Conservation (phyloP, 2,329 filamentous ascomycete species). For the Colletotrichum graminicola region DNA sequence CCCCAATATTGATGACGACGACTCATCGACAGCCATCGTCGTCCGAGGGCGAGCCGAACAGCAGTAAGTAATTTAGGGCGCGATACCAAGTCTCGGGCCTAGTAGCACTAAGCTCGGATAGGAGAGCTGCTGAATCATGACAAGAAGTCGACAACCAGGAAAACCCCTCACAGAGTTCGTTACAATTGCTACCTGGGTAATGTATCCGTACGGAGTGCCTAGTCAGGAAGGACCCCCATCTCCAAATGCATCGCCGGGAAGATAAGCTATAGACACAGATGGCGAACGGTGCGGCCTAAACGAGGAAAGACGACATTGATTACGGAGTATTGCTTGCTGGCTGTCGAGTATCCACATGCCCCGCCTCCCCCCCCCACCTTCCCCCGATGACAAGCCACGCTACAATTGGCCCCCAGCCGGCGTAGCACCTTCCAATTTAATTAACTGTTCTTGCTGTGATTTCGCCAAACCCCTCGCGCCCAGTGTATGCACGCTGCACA, state of each 20-base stretch:
- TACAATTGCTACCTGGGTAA: no score
- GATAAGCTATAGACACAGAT: neutral
- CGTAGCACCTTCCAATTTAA: constrained; percentile 21
- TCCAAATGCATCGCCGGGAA: constrained; percentile 1
- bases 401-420: constrained; percentile 17
- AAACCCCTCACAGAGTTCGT: no score
- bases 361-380: neutral
- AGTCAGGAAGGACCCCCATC: neutral
- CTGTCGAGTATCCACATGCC: neutral
- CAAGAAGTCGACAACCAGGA: neutral
- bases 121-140: constrained; percentile 4
- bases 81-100: constrained; percentile 18
- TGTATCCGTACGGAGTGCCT: no score
- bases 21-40: constrained; percentile 2
- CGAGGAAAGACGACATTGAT: neutral
- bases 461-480: constrained; percentile 23
- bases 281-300: constrained; percentile 3
- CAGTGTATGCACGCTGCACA: constrained; percentile 24
- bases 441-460: constrained; percentile 10
- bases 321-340: neutral
- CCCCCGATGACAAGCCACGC: neutral
- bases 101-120: constrained; percentile 16
- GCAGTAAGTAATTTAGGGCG: constrained; percentile 12
- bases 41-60: neutral
- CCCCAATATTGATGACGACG: neutral